Percentiles rank a stretch among this genome's conserved stretches.
phyloP scores from a whole-genome alignment of 2,329 filamentous ascomycete genomes.

The Didymella glomerata region DNA sequence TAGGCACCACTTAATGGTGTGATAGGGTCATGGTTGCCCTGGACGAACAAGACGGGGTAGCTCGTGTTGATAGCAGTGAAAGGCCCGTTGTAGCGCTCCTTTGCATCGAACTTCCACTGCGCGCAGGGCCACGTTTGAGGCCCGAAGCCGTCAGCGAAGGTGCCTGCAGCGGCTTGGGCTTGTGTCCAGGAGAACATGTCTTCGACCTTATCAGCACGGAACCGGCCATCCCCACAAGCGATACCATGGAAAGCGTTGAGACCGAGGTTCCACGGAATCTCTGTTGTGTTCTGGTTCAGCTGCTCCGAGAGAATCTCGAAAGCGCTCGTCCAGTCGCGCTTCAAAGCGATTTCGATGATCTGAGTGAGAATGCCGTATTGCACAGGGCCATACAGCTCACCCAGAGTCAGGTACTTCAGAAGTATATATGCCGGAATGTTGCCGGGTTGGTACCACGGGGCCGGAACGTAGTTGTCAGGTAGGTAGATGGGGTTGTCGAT shows the following conservation, averaged over 20 bases:
- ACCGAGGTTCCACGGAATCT: conserved; percentile 21
- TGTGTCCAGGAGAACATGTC: conserved; percentile 23
- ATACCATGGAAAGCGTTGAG: conserved; percentile 26
- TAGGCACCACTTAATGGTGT: conserved; percentile 29
- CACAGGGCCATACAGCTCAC: conserved; percentile 10
- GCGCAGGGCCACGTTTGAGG: conserved; percentile 27
- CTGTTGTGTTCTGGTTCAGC: conserved; percentile 16
- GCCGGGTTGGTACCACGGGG: conserved; percentile 24
- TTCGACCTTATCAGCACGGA: conserved; percentile 24
- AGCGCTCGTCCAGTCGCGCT: conserved; percentile 15
- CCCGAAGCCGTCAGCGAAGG: conserved; percentile 21
- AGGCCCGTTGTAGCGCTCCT: conserved; percentile 26
- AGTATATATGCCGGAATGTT: conserved; percentile 8
- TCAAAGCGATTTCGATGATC: conserved; percentile 7
- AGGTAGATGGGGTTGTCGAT: conserved; percentile 23
- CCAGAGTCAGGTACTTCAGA: conserved; percentile 18
- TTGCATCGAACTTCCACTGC: conserved; percentile 28
- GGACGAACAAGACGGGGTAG: conserved; percentile 28
- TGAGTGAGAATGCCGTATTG: conserved; percentile 6
- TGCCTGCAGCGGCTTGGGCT: conserved; percentile 23
- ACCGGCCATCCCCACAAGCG: conserved; percentile 20
- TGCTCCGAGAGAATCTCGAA: background rate
- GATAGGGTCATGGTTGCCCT: conserved; percentile 27
- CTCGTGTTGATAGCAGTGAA: conserved; percentile 25
- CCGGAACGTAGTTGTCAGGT: conserved; percentile 17